Percentiles rank a stretch among this genome's conserved stretches.
Conservation (phyloP, 805 yeast species). For the Kregervanrija pseudodelftensis region DNA sequence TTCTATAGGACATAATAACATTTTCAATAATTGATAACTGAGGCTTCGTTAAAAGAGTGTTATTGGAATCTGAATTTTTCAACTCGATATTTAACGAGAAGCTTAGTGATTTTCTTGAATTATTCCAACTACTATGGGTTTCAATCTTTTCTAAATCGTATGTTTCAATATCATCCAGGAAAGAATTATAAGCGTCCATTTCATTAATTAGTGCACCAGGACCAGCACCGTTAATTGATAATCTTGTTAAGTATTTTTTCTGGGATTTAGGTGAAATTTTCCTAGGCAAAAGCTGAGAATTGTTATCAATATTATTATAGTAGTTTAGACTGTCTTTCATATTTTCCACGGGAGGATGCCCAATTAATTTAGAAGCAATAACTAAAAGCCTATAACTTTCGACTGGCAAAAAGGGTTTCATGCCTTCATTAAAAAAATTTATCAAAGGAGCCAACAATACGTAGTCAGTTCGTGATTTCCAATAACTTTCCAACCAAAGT, state of each 20-base stretch:
- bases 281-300: constrained; percentile 46
- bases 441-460: constrained; percentile 58
- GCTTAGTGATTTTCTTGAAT: constrained; percentile 18
- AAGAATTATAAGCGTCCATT: constrained; percentile 25
- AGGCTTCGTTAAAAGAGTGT: constrained; percentile 25
- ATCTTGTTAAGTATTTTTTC: constrained; percentile 23
- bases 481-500: constrained; percentile 85
- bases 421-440: constrained; percentile 74
- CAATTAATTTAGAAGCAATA: constrained; percentile 52
- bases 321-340: constrained; percentile 25
- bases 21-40: constrained; percentile 41
- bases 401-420: constrained; percentile 52
- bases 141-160: constrained; percentile 23
- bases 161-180: constrained; percentile 28
- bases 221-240: constrained; percentile 11
- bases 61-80: constrained; percentile 17
- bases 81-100: constrained; percentile 24
- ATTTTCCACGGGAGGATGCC: constrained; percentile 44
- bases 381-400: constrained; percentile 60
- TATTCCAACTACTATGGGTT: constrained; percentile 8
- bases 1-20: constrained; percentile 45
- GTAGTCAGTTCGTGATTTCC: constrained; percentile 64
- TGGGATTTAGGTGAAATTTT: constrained; percentile 34
- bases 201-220: constrained; percentile 18
- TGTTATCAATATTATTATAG: constrained; percentile 28